Conservation (phyloP, 768 basidiomycete species). For the Rossbeevera mucosa region DNA sequence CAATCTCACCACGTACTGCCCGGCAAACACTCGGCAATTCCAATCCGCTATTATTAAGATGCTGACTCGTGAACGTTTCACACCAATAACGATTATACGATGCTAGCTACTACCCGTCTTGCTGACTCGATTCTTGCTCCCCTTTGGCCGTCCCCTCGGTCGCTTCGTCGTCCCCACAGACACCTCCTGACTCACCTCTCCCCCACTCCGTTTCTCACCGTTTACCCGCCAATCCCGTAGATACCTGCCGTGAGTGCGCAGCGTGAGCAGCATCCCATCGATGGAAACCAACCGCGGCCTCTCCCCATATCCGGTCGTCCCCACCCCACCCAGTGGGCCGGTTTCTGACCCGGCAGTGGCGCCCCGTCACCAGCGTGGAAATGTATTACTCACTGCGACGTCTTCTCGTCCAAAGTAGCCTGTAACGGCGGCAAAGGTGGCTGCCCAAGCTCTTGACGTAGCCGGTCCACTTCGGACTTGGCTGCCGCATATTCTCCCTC, state of each 20-base stretch:
- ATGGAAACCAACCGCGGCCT: not conserved
- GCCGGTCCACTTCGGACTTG: conserved; percentile 70
- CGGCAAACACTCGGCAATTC: too few species aligned
- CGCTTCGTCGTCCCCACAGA: conserved; percentile 38
- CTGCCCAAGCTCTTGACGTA: conserved; percentile 74
- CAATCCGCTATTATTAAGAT: not conserved
- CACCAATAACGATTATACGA: not conserved
- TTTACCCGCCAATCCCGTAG: conserved; percentile 58
- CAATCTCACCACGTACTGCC: too few species aligned
- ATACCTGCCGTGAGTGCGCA: conserved; percentile 39
- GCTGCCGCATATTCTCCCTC: conserved; percentile 74
- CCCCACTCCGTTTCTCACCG: conserved; percentile 36
- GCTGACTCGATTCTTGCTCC: conserved; percentile 53
- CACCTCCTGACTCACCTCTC: conserved; percentile 29
- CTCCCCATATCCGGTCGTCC: conserved; percentile 2
- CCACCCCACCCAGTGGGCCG: not conserved
- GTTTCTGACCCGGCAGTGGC: conserved; percentile 1
- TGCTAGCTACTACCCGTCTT: conserved; percentile 10
- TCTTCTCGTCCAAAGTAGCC: conserved; percentile 67
- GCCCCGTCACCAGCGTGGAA: conserved; percentile 10
- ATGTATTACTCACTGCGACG: conserved; percentile 41
- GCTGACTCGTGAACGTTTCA: not conserved
- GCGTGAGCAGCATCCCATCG: conserved; percentile 15
- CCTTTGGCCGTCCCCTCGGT: conserved; percentile 64
- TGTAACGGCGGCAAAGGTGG: conserved; percentile 69